These are phyloP conservation scores for Pythium inflatum DNA, from an alignment of 352 stramenopile species.

Conservation along the genomic window DNA sequence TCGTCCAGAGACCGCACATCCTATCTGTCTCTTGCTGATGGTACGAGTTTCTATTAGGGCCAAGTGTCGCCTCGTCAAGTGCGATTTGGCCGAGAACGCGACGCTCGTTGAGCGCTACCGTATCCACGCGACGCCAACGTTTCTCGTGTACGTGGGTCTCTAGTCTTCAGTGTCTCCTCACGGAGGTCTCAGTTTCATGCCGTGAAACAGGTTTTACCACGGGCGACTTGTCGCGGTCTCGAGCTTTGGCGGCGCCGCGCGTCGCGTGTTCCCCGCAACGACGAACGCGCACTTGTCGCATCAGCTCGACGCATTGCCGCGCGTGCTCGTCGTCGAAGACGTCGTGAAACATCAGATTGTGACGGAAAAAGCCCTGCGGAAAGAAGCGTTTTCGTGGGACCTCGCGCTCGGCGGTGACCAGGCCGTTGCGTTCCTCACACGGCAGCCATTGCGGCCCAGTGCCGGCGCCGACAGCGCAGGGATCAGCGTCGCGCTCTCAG, in stretches of 20 bases:
- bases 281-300: slow-evolving; percentile 64
- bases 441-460: slow-evolving; percentile 25
- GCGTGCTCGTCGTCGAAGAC: slow-evolving; percentile 64
- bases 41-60: slow-evolving; percentile 10
- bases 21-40: too few relatives aligned
- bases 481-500: too few relatives aligned
- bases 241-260: slow-evolving; percentile 55
- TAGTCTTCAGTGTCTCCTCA: neutral
- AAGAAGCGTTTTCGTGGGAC: slow-evolving; percentile 74
- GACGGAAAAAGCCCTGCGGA: slow-evolving; percentile 61
- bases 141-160: slow-evolving; percentile 57
- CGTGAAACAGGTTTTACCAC: slow-evolving; percentile 81
- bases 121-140: slow-evolving; percentile 74
- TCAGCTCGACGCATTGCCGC: slow-evolving; percentile 60
- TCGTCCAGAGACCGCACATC: too few relatives aligned
- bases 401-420: slow-evolving; percentile 64
- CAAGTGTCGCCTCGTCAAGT: slow-evolving; percentile 72
- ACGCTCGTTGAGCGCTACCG: slow-evolving; percentile 62
- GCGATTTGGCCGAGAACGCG: slow-evolving; percentile 68
- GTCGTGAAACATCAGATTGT: slow-evolving; percentile 58
- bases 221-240: slow-evolving; percentile 59
- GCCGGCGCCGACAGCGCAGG: neutral
- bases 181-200: too few relatives aligned
- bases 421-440: slow-evolving; percentile 52
- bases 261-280: slow-evolving; percentile 59